Evolutionary conservation across 768 basidiomycete species (phyloP), one percentile per base, ranked within the genome.

Genomic region (Lyophyllum shimeji): DNA sequence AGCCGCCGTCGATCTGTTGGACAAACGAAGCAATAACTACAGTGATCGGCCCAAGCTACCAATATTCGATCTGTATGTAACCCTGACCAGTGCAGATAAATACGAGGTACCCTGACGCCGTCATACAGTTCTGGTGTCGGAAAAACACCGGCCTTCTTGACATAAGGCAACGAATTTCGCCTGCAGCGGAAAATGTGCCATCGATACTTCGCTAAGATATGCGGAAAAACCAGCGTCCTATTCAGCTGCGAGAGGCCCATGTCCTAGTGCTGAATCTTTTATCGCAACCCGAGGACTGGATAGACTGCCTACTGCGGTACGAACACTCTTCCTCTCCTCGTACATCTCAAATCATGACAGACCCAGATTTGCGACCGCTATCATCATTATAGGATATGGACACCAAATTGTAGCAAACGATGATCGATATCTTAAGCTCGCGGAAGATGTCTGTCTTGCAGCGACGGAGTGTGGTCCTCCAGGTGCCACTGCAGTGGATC

Each of bases 381-480:
- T 63, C 9, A 67, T 69, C 25, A 65, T 70, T 55, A 50, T 69
- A n/a, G 61, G 66, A 0, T 74, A 70, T 46, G 75, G 76, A 7
- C 69, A 74, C 33, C 60, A 62, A 18, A 64, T 76, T 37, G 57
- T 60, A 1, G 66, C 66, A 12, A 52, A 63, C 31, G 69, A 75
- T 11, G 78, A 81, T 52, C 67, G 67, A 1, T 70, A 74, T 50
- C 64, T 82, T 20, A 50, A 59, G 11, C 60, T 74, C 8, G 75
- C 72, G 9, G 70, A 76, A 33, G 61, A 66, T n/a, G 66, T 71
- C 15, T 58, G 67, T 23, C 46, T 63, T 13, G 57, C 69, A 55
- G 51, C 68, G 47, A 25, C 56, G 51, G 21, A 64, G 56, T 46
- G 68, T 55, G 60, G 62, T 43, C 47, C 71, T 63, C 57, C 75